Percentiles rank a stretch among this genome's conserved stretches.
phyloP scores from a whole-genome alignment of 1,139 yeast species.

The Diutina pseudorugosa region DNA sequence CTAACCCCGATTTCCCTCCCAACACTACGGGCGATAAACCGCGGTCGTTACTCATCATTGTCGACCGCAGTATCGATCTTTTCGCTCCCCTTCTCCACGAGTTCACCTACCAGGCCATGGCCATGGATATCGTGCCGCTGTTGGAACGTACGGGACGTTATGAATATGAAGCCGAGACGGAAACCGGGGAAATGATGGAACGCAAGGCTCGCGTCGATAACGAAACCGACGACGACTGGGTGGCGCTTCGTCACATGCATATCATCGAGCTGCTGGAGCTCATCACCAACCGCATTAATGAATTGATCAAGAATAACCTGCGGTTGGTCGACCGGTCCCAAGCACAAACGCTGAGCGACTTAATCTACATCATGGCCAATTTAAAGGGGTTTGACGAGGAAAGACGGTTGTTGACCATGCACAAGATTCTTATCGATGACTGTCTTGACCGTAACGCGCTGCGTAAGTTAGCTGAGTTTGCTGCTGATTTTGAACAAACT shows the following conservation, averaged over 20 bases:
- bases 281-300: conserved; percentile 48
- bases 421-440: conserved; percentile 47
- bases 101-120: conserved; percentile 90
- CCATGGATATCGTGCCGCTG: conserved; percentile 54
- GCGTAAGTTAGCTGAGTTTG: conserved; percentile 43
- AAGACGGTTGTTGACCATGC: conserved; percentile 46
- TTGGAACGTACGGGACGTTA: conserved; percentile 44
- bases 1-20: conserved; percentile 52
- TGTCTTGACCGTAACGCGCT: conserved; percentile 41
- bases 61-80: conserved; percentile 77
- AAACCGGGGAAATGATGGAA: conserved; percentile 37
- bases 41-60: conserved; percentile 60
- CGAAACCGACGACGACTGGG: conserved; percentile 72
- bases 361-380: conserved; percentile 56
- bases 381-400: conserved; percentile 58
- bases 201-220: conserved; percentile 34
- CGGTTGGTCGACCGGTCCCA: conserved; percentile 50
- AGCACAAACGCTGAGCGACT: conserved; percentile 48
- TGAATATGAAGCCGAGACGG: conserved; percentile 49
- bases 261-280: conserved; percentile 65
- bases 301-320: conserved; percentile 64
- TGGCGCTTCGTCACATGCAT: conserved; percentile 59
- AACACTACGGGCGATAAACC: conserved; percentile 45
- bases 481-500: conserved; percentile 65
- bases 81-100: conserved; percentile 83